Conservation (phyloP, 495 filamentous ascomycete genomes). For the Aspergillus campestris region DNA sequence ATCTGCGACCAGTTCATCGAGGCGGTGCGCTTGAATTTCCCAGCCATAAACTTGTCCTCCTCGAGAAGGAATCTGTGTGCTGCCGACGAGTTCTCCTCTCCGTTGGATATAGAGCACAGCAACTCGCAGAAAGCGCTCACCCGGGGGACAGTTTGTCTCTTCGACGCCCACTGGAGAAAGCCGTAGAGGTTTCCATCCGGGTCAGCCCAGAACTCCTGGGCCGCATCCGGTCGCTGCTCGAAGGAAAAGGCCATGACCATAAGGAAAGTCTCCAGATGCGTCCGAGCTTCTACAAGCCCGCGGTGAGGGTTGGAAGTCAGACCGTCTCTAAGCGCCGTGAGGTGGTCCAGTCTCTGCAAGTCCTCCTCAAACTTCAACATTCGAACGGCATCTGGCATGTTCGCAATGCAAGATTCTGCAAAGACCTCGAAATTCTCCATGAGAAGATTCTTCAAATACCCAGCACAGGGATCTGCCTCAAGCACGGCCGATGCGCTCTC, state of each 20-base stretch:
- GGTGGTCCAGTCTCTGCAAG: constrained; percentile 66
- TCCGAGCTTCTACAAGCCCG: constrained; percentile 44
- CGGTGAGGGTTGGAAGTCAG: constrained; percentile 39
- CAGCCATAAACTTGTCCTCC: constrained; percentile 62
- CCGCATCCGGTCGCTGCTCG: constrained; percentile 69
- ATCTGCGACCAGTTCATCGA: constrained; percentile 89
- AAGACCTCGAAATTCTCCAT: constrained; percentile 79
- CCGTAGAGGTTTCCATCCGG: constrained; percentile 83
- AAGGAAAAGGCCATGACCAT: constrained; percentile 89
- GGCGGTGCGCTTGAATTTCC: constrained; percentile 67
- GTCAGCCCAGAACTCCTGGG: constrained; percentile 82
- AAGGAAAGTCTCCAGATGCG: constrained; percentile 85
- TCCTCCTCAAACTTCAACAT: constrained; percentile 84
- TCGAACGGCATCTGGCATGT: constrained; percentile 87
- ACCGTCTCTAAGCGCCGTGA: constrained; percentile 40
- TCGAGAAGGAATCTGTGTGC: constrained; percentile 87
- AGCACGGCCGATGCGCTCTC: constrained; percentile 58
- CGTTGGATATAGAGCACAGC: constrained; percentile 74
- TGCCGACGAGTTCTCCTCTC: constrained; percentile 65
- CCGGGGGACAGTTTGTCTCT: constrained; percentile 82
- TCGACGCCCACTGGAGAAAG: constrained; percentile 92
- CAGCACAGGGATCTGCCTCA: constrained; percentile 53
- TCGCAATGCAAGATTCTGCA: constrained; percentile 83
- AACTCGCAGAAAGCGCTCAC: constrained; percentile 95
- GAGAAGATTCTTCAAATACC: constrained; percentile 55